A percentile compares a stretch with the other conserved stretches of the same genome.
Conservation (phyloP, 495 filamentous ascomycete species). For the Cercophora scortea region DNA sequence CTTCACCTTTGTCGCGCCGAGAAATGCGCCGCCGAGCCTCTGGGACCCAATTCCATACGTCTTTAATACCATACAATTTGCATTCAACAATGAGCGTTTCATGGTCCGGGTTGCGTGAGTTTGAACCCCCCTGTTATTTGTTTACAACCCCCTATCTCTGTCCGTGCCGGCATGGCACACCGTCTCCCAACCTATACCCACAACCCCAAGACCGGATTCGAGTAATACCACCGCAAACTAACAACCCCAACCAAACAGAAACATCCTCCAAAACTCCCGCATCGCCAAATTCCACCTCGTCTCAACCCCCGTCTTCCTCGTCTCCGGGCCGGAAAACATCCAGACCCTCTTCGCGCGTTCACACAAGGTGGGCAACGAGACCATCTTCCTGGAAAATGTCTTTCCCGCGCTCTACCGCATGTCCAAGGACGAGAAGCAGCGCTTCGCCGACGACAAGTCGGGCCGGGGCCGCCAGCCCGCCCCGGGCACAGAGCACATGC, state of each 20-base stretch:
- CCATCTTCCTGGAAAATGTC: constrained; percentile 8
- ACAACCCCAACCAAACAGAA: too few relatives aligned
- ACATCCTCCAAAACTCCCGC: too few relatives aligned
- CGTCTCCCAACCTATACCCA: too few relatives aligned
- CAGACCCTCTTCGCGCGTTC: too few relatives aligned
- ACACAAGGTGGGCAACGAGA: background rate
- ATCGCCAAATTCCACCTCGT: too few relatives aligned
- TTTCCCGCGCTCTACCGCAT: background rate
- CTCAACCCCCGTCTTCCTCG: too few relatives aligned
- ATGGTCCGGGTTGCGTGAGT: background rate
- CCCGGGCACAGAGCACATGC: background rate
- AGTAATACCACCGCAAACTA: too few relatives aligned
- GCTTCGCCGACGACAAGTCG: constrained; percentile 4
- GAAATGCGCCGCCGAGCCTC: background rate
- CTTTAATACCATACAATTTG: background rate
- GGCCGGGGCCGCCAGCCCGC: constrained; percentile 1
- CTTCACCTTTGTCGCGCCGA: too few relatives aligned
- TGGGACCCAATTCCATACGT: background rate
- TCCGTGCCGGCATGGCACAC: too few relatives aligned
- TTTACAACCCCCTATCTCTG: background rate
- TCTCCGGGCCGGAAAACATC: too few relatives aligned
- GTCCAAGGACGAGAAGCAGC: background rate
- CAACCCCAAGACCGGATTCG: too few relatives aligned
- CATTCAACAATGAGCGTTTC: background rate
- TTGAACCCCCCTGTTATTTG: constrained; percentile 2